phyloP scores from a whole-genome alignment of 805 yeast genomes.

The Pichia manshurica region DNA sequence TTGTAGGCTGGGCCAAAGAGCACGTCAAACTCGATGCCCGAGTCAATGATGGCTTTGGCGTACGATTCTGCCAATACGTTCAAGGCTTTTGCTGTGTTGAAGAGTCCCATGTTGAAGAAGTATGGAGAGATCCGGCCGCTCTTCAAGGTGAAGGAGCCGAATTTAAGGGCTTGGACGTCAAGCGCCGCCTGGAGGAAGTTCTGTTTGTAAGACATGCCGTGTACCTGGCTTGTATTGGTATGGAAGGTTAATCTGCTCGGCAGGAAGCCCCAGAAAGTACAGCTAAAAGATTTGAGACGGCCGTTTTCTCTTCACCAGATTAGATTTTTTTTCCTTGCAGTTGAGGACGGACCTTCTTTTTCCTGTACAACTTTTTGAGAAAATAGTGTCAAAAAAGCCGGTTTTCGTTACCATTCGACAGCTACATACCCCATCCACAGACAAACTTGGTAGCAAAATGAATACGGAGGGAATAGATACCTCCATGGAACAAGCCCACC shows the following conservation, averaged over 20 bases:
- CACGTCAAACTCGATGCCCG: slow-evolving; percentile 81
- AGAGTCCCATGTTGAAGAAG: slow-evolving; percentile 89
- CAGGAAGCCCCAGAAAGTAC: too few species aligned
- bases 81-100: slow-evolving; percentile 72
- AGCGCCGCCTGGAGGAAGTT: slow-evolving; percentile 76
- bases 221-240: not conserved
- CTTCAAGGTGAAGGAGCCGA: slow-evolving; percentile 85
- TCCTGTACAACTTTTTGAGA: too few species aligned
- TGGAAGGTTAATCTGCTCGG: too few species aligned
- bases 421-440: too few species aligned
- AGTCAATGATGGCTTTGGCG: slow-evolving; percentile 78
- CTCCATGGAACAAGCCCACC: not conserved
- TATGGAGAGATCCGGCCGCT: slow-evolving; percentile 94
- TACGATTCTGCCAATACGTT: slow-evolving; percentile 82
- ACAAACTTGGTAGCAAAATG: too few species aligned
- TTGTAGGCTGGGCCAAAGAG: slow-evolving; percentile 97
- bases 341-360: too few species aligned
- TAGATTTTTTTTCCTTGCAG: not conserved
- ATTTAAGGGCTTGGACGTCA: slow-evolving; percentile 74
- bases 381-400: too few species aligned
- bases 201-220: slow-evolving; percentile 20
- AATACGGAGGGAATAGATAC: too few species aligned
- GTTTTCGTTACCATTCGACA: too few species aligned
- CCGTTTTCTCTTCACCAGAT: too few species aligned
- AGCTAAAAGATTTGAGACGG: too few species aligned